Conservation (phyloP, 352 stramenopile genomes). For the Phytopythium helicoides region DNA sequence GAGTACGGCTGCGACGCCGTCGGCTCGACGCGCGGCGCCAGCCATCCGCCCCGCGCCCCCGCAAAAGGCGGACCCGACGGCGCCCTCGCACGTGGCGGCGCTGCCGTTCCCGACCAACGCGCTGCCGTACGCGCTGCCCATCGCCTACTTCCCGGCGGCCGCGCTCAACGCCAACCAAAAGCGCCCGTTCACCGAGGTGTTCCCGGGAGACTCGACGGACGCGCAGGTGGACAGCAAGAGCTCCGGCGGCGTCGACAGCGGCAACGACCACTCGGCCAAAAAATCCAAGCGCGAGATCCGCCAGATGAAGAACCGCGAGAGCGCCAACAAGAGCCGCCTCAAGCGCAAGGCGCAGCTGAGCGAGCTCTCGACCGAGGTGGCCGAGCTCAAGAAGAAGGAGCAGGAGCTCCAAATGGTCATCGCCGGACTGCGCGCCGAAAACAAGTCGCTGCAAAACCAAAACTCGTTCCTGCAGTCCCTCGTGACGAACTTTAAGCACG, state of each 20-base stretch:
- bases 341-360: conserved; percentile 69
- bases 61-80: conserved; percentile 5
- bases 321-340: conserved; percentile 76
- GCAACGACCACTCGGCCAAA: conserved; percentile 29
- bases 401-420: conserved; percentile 70
- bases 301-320: conserved; percentile 88
- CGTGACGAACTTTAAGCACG: conserved; percentile 49
- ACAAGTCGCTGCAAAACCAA: conserved; percentile 78
- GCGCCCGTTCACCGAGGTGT: conserved; percentile 44
- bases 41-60: not conserved
- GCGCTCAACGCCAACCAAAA: conserved; percentile 42
- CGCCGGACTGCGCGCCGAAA: conserved; percentile 63
- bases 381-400: conserved; percentile 65
- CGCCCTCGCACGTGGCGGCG: conserved; percentile 4
- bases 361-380: conserved; percentile 54
- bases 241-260: conserved; percentile 8
- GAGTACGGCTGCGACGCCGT: not conserved
- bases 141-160: conserved; percentile 51
- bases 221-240: not conserved
- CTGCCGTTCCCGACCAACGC: conserved; percentile 12
- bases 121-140: conserved; percentile 60
- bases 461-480: conserved; percentile 76
- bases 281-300: conserved; percentile 82
- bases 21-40: not conserved
- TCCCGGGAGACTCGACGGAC: conserved; percentile 17